phyloP scores from a whole-genome alignment of 129 eudicot species.

The Chrysanthemum makinoi region DNA sequence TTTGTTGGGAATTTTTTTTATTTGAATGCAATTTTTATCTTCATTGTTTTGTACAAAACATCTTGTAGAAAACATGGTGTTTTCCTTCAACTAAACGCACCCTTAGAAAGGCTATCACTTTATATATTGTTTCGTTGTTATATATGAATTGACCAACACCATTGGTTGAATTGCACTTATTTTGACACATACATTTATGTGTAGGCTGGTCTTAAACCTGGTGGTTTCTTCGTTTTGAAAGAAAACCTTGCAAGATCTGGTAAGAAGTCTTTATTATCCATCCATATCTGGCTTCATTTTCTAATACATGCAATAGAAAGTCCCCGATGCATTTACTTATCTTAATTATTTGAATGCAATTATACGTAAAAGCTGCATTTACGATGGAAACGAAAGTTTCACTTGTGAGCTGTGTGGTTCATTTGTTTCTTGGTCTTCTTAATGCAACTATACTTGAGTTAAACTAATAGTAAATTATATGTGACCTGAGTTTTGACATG shows the following conservation, averaged over 20 bases:
- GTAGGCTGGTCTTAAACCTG: constrained; percentile 93
- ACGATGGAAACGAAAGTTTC: too few species aligned
- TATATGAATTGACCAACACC: neutral
- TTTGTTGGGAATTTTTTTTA: too few species aligned
- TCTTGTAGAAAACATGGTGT: neutral
- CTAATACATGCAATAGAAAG: neutral
- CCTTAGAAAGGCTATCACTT: neutral
- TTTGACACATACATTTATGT: constrained; percentile 24
- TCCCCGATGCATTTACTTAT: neutral
- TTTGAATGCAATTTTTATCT: too few species aligned
- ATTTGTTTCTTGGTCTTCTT: too few species aligned
- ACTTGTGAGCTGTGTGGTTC: too few species aligned
- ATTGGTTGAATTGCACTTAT: neutral
- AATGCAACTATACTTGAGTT: neutral
- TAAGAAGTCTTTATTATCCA: constrained; percentile 24
- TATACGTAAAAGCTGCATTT: neutral
- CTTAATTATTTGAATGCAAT: neutral
- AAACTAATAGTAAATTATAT: neutral
- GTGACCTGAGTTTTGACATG: neutral
- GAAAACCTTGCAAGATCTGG: constrained; percentile 89
- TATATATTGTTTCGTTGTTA: neutral
- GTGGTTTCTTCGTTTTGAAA: constrained; percentile 81
- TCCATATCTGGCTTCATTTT: neutral
- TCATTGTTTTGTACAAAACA: too few species aligned
- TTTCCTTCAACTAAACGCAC: too few species aligned